Evolutionary conservation across 2,329 filamentous ascomycete genomes (phyloP).

Genomic region (Trichoderma sp.): DNA sequence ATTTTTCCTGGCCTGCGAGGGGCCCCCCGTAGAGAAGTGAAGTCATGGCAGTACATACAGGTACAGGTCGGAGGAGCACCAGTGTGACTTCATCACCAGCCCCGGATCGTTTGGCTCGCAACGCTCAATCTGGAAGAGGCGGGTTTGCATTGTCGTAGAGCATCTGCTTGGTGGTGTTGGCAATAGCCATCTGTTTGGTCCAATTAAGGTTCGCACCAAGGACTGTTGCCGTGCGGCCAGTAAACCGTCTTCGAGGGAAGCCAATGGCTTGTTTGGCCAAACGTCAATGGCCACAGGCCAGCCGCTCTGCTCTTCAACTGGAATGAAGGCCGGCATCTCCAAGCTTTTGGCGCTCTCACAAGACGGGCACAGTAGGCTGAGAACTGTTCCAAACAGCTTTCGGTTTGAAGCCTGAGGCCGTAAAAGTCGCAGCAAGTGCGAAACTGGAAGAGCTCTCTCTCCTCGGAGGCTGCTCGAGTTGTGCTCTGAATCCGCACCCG

Average conservation of each 20-base stretch:
- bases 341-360: constrained; percentile 6
- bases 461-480: constrained; percentile 3
- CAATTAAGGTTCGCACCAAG: constrained; percentile 23
- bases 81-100: neutral
- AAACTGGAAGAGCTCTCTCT: constrained; percentile 29
- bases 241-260: constrained; percentile 3
- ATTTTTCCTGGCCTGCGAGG: constrained; percentile 22
- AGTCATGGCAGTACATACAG: neutral
- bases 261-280: constrained; percentile 12
- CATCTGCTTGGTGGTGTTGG: neutral
- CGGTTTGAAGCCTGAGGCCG: constrained; percentile 39
- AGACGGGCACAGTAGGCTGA: neutral
- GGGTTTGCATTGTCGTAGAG: neutral
- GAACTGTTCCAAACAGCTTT: neutral
- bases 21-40: neutral
- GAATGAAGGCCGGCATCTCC: constrained; percentile 21
- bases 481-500: constrained; percentile 38
- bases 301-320: constrained; percentile 10
- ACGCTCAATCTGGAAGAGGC: neutral
- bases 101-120: neutral
- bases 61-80: neutral
- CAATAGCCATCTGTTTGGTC: constrained; percentile 4
- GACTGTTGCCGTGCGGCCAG: constrained; percentile 3
- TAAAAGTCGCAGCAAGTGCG: constrained; percentile 35
- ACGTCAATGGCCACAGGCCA: constrained; percentile 23